Conservation (phyloP, 495 filamentous ascomycete species). For the Daldinia concentrica region DNA sequence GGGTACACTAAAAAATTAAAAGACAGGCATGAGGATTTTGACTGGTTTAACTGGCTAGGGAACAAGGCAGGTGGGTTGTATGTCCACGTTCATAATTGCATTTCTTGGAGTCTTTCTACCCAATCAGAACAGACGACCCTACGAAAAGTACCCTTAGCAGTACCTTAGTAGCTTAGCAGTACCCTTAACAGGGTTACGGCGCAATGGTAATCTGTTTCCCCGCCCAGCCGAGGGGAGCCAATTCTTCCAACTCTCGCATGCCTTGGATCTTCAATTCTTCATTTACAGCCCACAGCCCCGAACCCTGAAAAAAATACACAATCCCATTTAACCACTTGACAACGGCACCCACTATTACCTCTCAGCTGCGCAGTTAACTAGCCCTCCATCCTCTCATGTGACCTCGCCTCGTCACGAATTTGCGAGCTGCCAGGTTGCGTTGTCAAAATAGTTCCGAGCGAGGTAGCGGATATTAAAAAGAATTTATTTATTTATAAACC, state of each 20-base stretch:
- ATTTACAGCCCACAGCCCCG: conserved; percentile 44
- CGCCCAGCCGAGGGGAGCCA: conserved; percentile 37
- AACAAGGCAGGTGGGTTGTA: conserved; percentile 32
- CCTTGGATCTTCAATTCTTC: conserved; percentile 37
- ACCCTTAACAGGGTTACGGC: conserved; percentile 17
- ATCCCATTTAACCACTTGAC: conserved; percentile 42
- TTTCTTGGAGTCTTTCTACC: conserved; percentile 27
- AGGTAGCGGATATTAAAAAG: conserved; percentile 4
- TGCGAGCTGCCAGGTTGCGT: conserved; percentile 22
- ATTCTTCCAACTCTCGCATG: conserved; percentile 36
- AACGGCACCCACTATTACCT: conserved; percentile 36
- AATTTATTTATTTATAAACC: neutral
- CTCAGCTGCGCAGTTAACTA: conserved; percentile 27
- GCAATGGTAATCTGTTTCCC: conserved; percentile 40
- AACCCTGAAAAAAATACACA: conserved; percentile 30
- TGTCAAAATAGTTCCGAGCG: conserved; percentile 12
- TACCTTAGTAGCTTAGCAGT: neutral
- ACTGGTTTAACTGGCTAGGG: neutral
- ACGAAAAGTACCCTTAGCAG: neutral
- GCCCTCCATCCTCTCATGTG: conserved; percentile 30
- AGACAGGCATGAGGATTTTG: conserved; percentile 4
- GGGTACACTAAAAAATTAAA: conserved; percentile 41
- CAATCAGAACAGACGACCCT: conserved; percentile 25
- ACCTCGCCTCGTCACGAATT: conserved; percentile 26
- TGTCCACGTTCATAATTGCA: conserved; percentile 37